These are phyloP conservation scores for Porphyridium purpureum DNA, from an alignment of 23 red algal species.

Conservation along the genomic window DNA sequence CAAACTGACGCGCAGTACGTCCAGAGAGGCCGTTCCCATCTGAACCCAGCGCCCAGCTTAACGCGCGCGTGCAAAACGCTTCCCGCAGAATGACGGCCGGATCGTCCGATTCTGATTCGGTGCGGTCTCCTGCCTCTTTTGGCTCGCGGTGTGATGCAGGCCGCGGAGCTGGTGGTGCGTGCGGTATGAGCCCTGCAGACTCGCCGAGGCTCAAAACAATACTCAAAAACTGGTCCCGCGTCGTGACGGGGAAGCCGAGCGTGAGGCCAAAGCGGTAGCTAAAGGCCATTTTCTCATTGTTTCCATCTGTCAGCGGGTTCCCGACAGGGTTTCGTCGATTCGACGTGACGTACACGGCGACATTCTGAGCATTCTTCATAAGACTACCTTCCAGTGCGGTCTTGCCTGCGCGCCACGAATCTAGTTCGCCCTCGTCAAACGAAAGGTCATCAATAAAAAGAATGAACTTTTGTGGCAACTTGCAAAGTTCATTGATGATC, in stretches of 20 bases:
- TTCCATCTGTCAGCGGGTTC: background rate
- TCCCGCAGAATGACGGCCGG: background rate
- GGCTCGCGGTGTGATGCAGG: no score
- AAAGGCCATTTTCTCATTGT: constrained; percentile 4
- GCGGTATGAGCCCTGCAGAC: background rate
- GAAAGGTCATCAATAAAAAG: constrained; percentile 25
- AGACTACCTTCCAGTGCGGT: constrained; percentile 1
- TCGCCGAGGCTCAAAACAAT: constrained; percentile 3
- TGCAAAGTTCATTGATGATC: background rate
- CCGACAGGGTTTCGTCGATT: constrained; percentile 3
- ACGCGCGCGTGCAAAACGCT: background rate
- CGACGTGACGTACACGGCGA: background rate
- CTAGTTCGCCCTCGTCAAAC: constrained; percentile 1
- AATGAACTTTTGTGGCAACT: constrained; percentile 9
- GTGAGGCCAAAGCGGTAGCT: constrained; percentile 1
- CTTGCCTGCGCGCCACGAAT: constrained; percentile 5
- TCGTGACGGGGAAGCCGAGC: constrained; percentile 2
- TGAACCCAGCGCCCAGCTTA: constrained; percentile 4
- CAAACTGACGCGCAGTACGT: constrained; percentile 9
- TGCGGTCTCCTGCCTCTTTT: no score
- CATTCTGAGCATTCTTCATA: background rate
- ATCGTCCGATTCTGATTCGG: no score
- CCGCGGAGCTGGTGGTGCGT: no score
- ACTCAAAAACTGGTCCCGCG: background rate
- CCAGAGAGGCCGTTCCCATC: constrained; percentile 6